Evolutionary conservation across 495 filamentous ascomycete genomes (phyloP).

Genomic region (Massariosphaeria phaeospora): DNA sequence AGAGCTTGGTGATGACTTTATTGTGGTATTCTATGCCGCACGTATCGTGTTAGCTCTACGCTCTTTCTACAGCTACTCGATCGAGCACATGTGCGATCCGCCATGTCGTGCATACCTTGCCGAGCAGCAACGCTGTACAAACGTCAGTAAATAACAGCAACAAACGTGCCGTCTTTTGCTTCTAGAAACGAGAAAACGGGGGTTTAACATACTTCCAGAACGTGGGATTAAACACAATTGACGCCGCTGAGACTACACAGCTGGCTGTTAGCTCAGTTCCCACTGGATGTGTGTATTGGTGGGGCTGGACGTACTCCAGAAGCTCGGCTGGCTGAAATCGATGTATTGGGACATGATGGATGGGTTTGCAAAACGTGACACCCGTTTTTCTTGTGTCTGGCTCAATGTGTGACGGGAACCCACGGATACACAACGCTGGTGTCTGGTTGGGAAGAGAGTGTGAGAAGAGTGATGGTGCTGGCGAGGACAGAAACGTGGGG

Average conservation of each 20-base stretch:
- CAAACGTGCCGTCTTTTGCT: background rate
- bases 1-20: conserved; percentile 79
- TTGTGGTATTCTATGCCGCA: conserved; percentile 72
- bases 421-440: too few relatives aligned
- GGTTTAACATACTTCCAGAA: conserved; percentile 67
- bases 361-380: background rate
- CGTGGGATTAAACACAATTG: conserved; percentile 71
- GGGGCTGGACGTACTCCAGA: conserved; percentile 55
- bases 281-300: too few relatives aligned
- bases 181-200: background rate
- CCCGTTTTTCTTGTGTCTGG: too few relatives aligned
- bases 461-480: too few relatives aligned
- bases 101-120: too few relatives aligned
- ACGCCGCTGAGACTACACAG: conserved; percentile 57
- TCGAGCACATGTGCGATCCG: too few relatives aligned
- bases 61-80: background rate
- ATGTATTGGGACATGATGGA: conserved; percentile 36
- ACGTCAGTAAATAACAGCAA: conserved; percentile 17
- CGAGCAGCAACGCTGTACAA: conserved; percentile 56
- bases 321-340: conserved; percentile 60
- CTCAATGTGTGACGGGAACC: too few relatives aligned
- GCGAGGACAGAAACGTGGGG: too few relatives aligned
- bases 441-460: too few relatives aligned
- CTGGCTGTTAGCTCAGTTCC: too few relatives aligned
- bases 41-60: background rate